Percentiles rank a stretch among this genome's conserved stretches.
Evolutionary conservation across 1,139 yeast genomes (phyloP).

Genomic region (Kodamaea ohmeri): DNA sequence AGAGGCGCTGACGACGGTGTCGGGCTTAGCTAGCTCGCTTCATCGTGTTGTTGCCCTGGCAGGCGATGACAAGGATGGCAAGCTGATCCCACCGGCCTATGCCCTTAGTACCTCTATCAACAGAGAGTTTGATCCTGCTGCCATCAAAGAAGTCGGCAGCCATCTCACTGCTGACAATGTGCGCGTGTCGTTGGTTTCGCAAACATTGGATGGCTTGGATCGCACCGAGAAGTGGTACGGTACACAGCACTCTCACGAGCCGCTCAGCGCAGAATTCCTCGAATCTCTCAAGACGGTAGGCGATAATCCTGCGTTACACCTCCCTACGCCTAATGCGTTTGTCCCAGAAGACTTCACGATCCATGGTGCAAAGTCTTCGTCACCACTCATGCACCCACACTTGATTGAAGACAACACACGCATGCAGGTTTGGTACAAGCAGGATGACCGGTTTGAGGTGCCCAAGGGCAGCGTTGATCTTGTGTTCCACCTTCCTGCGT

Average conservation of each 20-base stretch:
- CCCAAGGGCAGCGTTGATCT: conserved; percentile 79
- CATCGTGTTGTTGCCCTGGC: conserved; percentile 36
- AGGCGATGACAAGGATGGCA: too few relatives aligned
- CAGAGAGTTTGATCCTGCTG: conserved; percentile 55
- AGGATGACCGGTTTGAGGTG: conserved; percentile 84
- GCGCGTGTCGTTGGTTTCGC: conserved; percentile 57
- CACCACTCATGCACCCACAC: conserved; percentile 37
- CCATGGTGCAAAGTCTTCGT: conserved; percentile 34
- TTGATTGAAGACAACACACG: conserved; percentile 33
- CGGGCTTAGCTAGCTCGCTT: conserved; percentile 45
- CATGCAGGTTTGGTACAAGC: conserved; percentile 75
- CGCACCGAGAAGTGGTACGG: conserved; percentile 83
- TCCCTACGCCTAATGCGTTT: conserved; percentile 74
- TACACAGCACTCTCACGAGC: conserved; percentile 62
- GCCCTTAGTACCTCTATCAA: conserved; percentile 58
- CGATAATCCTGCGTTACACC: conserved; percentile 43
- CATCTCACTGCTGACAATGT: conserved; percentile 59
- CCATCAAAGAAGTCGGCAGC: conserved; percentile 50
- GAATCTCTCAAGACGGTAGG: conserved; percentile 30
- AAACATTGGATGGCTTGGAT: conserved; percentile 38
- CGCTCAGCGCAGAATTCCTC: conserved; percentile 41
- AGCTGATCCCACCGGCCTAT: conserved; percentile 42
- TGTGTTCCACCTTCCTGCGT: conserved; percentile 63
- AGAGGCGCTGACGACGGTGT: conserved; percentile 59
- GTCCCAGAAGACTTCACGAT: conserved; percentile 77